These are phyloP conservation scores for Rutstroemia sp. DNA, from an alignment of 2,329 filamentous ascomycete genomes.

Conservation along the genomic window DNA sequence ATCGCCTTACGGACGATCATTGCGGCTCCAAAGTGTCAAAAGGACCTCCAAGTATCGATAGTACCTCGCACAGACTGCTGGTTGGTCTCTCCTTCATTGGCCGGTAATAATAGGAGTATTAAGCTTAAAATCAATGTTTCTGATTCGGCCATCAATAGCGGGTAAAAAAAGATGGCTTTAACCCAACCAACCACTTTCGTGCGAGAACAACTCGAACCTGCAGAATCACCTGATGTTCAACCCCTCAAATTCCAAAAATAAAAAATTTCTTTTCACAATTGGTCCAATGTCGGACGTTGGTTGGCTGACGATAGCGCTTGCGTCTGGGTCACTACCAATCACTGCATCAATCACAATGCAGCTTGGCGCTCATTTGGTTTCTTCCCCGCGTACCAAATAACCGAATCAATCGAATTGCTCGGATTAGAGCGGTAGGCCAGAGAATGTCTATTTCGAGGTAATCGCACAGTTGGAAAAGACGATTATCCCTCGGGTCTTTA, in stretches of 20 bases:
- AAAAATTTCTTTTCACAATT: too few relatives aligned
- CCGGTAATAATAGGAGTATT: not conserved
- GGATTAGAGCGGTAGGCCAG: not conserved
- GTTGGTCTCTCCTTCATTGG: not conserved
- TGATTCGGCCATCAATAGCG: not conserved
- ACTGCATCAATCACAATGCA: constrained; percentile 5
- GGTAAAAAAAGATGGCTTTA: not conserved
- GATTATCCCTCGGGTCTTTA: constrained; percentile 4
- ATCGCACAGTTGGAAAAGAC: constrained; percentile 1
- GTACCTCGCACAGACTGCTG: not conserved
- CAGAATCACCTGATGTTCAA: constrained; percentile 1
- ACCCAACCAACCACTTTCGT: not conserved
- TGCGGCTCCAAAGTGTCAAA: constrained; percentile 1
- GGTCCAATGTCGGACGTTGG: not conserved
- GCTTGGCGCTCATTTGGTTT: constrained; percentile 8
- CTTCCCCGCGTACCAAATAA: constrained; percentile 9
- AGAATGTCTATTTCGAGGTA: constrained; percentile 6
- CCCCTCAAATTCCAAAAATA: constrained; percentile 3
- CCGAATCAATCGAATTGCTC: not conserved
- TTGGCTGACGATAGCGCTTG: constrained; percentile 5
- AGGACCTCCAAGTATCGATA: not conserved
- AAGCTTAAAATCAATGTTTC: not conserved
- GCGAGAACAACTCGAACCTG: too few relatives aligned
- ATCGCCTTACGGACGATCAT: not conserved
- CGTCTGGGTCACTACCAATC: constrained; percentile 1